These are phyloP conservation scores for Cutaneotrichosporon arboriforme DNA, from an alignment of 1,284 basidiomycete species.

Conservation along the genomic window DNA sequence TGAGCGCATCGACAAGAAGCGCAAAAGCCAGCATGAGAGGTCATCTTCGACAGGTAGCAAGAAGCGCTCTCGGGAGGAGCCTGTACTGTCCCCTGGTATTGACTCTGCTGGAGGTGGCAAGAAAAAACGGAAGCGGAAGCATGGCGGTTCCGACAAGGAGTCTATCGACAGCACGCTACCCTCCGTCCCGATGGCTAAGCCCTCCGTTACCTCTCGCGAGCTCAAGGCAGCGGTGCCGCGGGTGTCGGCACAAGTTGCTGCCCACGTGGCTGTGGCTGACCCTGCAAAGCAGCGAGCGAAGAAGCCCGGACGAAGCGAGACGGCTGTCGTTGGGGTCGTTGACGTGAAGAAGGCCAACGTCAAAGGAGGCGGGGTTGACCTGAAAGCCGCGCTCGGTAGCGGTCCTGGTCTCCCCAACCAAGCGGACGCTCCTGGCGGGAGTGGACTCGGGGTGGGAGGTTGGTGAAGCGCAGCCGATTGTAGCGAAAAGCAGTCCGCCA, in stretches of 20 bases:
- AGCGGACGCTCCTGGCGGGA: neutral
- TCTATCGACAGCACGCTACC: neutral
- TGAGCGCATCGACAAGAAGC: slow-evolving; percentile 7
- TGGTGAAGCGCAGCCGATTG: slow-evolving; percentile 5
- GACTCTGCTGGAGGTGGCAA: neutral
- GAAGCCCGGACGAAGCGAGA: slow-evolving; percentile 15
- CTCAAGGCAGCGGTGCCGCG: too few species aligned
- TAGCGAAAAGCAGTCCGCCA: too few species aligned
- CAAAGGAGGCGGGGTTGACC: slow-evolving; percentile 18
- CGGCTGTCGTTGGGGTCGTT: slow-evolving; percentile 28
- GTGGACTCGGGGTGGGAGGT: slow-evolving; percentile 6
- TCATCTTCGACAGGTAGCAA: neutral
- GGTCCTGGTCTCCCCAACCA: too few species aligned
- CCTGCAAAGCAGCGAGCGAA: slow-evolving; percentile 2
- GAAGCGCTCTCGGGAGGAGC: neutral
- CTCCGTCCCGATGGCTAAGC: too few species aligned
- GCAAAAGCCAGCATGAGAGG: slow-evolving; percentile 4
- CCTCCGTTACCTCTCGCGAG: neutral
- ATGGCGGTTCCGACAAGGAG: neutral
- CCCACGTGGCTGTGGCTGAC: slow-evolving; percentile 7
- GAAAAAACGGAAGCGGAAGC: slow-evolving; percentile 22
- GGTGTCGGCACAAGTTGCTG: neutral
- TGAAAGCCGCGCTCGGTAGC: slow-evolving; percentile 16
- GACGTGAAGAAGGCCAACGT: slow-evolving; percentile 14
- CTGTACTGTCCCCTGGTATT: neutral